Conservation (phyloP, 129 eudicot genomes). For the Dittrichia graveolens region DNA sequence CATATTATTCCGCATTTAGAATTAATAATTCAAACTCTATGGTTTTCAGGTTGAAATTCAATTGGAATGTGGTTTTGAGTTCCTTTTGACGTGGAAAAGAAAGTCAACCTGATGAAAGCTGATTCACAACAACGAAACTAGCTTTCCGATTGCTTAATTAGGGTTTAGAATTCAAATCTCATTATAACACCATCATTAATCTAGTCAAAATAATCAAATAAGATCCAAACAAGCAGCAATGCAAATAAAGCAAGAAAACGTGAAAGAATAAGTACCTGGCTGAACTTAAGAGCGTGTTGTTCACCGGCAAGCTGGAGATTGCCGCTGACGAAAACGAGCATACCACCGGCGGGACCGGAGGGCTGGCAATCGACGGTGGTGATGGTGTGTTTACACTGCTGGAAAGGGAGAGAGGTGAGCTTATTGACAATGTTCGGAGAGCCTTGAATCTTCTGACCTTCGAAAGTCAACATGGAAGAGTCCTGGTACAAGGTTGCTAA, state of each 20-base stretch:
- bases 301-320: conserved; percentile 83
- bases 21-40: too few species aligned
- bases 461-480: conserved; percentile 73
- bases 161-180: conserved; percentile 13
- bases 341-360: conserved; percentile 80
- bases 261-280: conserved; percentile 56
- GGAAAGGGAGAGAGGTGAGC: conserved; percentile 66
- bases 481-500: conserved; percentile 70
- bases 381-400: conserved; percentile 81
- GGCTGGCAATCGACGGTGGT: conserved; percentile 92
- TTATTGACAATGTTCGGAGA: conserved; percentile 61
- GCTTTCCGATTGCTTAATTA: neutral
- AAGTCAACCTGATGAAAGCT: neutral
- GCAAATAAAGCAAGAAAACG: neutral
- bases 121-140: neutral
- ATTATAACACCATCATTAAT: neutral
- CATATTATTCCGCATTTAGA: too few species aligned
- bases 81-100: too few species aligned
- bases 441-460: conserved; percentile 77
- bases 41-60: too few species aligned
- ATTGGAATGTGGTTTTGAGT: too few species aligned
- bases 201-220: neutral
- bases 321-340: conserved; percentile 83
- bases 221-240: conserved; percentile 12
- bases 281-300: conserved; percentile 82